Conservation (phyloP, 2,329 filamentous ascomycete genomes). For the Magnaporthiopsis rhizophila region DNA sequence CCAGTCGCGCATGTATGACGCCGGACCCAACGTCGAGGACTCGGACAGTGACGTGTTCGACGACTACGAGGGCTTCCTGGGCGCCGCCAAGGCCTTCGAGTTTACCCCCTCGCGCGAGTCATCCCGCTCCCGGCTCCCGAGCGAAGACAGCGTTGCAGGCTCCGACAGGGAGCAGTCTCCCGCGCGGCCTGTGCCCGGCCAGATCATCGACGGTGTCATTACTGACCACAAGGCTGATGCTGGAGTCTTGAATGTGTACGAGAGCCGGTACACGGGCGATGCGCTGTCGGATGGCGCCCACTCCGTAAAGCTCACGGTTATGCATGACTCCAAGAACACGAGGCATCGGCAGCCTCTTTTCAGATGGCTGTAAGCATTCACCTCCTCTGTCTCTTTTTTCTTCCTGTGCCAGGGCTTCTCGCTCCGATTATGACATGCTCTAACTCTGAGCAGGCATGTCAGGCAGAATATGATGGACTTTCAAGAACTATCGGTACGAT, state of each 20-base stretch:
- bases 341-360: conserved; percentile 2
- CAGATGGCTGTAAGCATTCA: not conserved
- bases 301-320: not conserved
- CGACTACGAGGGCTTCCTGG: conserved; percentile 1
- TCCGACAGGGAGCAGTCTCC: not conserved
- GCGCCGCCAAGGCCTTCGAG: not conserved
- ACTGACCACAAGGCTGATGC: not conserved
- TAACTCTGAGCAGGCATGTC: not conserved
- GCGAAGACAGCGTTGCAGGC: not conserved
- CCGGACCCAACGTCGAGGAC: not conserved
- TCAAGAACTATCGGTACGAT: conserved; percentile 3
- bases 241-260: not conserved
- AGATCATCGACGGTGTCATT: not conserved
- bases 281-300: conserved; percentile 1
- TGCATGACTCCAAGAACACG: conserved; percentile 4
- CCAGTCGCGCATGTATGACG: not conserved
- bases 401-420: no score
- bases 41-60: not conserved
- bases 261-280: conserved; percentile 2
- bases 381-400: not conserved
- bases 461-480: conserved; percentile 4
- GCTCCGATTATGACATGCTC: not conserved
- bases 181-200: not conserved
- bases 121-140: not conserved
- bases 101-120: conserved; percentile 1